Conservation (phyloP, 2,329 filamentous ascomycete species). For the Chaetomiaceae sp. region DNA sequence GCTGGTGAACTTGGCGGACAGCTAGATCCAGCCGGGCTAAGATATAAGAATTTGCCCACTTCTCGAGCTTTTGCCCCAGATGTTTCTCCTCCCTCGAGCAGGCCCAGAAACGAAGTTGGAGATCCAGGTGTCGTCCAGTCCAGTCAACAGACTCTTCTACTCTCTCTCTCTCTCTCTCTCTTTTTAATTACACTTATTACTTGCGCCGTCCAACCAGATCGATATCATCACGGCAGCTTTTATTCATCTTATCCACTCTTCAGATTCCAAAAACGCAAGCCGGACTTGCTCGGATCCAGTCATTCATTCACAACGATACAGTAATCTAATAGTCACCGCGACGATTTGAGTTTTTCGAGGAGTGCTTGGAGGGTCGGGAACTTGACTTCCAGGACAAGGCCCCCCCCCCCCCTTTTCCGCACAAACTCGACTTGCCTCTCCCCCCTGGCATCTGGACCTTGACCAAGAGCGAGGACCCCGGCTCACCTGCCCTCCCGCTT, state of each 20-base stretch:
- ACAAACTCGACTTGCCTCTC: slow-evolving; percentile 21
- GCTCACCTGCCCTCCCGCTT: slow-evolving; percentile 37
- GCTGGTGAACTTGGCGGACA: slow-evolving; percentile 7
- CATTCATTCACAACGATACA: slow-evolving; percentile 40
- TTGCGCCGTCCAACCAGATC: slow-evolving; percentile 31
- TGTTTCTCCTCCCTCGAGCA: slow-evolving; percentile 42
- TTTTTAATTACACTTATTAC: slow-evolving; percentile 33
- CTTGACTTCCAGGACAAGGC: slow-evolving; percentile 19
- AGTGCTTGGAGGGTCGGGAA: slow-evolving; percentile 31
- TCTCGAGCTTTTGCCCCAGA: slow-evolving; percentile 35
- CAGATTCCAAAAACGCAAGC: slow-evolving; percentile 48
- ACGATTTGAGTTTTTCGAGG: slow-evolving; percentile 22
- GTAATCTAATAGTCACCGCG: slow-evolving; percentile 28
- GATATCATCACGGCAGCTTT: slow-evolving; percentile 20
- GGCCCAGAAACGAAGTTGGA: slow-evolving; percentile 36
- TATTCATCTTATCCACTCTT: slow-evolving; percentile 17
- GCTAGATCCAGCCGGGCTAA: slow-evolving; percentile 39
- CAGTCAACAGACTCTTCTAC: slow-evolving; percentile 37
- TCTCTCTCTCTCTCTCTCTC: slow-evolving; percentile 30
- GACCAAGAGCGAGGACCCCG: slow-evolving; percentile 32
- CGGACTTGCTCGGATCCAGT: slow-evolving; percentile 55
- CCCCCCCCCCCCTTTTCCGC: slow-evolving; percentile 11
- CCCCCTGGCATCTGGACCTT: slow-evolving; percentile 33
- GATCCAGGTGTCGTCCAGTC: slow-evolving; percentile 45
- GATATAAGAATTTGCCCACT: slow-evolving; percentile 56